Percentiles rank a stretch among this genome's conserved stretches.
Evolutionary conservation across 2,329 filamentous ascomycete genomes (phyloP).

Genomic region (Teratosphaeria gauchensis): DNA sequence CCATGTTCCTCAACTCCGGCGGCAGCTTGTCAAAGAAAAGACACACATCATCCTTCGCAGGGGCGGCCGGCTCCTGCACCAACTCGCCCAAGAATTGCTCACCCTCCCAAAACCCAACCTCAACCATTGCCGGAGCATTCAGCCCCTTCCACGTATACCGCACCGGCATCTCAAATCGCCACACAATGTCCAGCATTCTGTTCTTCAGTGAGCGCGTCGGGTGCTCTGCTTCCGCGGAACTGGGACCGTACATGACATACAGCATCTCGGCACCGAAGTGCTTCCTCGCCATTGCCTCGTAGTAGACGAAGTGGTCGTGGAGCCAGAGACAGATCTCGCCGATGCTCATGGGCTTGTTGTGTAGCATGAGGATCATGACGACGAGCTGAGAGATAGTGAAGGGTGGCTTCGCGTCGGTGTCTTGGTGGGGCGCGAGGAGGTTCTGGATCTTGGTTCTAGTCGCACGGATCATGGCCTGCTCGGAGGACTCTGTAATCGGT

Average conservation of each 20-base stretch:
- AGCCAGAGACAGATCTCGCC: neutral
- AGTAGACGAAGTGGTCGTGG: neutral
- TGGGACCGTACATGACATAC: no score
- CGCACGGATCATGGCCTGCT: neutral
- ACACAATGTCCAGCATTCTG: neutral
- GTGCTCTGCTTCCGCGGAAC: no score
- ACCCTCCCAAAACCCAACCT: neutral
- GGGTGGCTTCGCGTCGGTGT: neutral
- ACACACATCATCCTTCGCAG: neutral
- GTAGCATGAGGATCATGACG: neutral
- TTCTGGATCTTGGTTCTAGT: neutral
- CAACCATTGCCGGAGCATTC: neutral
- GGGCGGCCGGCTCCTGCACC: neutral
- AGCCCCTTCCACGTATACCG: neutral
- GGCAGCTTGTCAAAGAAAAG: neutral
- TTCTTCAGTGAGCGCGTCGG: neutral
- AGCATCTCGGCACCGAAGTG: neutral
- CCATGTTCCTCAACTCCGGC: neutral
- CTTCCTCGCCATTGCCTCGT: neutral
- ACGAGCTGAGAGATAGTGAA: neutral
- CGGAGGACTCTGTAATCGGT: neutral
- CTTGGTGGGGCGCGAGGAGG: neutral
- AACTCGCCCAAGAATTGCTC: neutral
- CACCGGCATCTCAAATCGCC: neutral
- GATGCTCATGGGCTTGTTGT: neutral